Evolutionary conservation across 2,329 filamentous ascomycete species (phyloP), one percentile per base, ranked within the genome.

Genomic region (Albophoma yamanashiensis): DNA sequence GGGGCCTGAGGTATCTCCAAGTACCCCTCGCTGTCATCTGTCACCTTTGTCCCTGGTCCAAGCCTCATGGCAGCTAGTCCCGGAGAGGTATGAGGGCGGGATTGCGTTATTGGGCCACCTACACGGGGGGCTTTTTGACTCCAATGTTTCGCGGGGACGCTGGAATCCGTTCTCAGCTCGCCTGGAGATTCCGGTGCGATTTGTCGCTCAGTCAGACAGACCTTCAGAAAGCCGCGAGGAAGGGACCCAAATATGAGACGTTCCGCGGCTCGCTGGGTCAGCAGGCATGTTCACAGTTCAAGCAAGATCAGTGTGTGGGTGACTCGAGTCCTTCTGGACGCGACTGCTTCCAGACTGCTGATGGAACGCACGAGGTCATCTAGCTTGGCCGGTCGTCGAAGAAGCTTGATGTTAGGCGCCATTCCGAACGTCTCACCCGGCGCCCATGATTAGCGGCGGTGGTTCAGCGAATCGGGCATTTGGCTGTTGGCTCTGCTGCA

Each of bases 41-140:
- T 65, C 62, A 68, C 60, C 61, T 66, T 61, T 60, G 40, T 59
- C 61, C 60, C 63, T 61, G 50, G 57, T 62, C 56, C 61, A 60
- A 62, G 60, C 60, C 53, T 57, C 50, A 36, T 56, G 52, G 31
- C 27, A 47, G 47, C 65, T 67, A 69, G 60, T 40, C 64, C 62
- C 31, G 58, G 62, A 67, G 59, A 57, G 64, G 68, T 59, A 65
- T 66, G 59, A 61, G 60, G 58, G 63, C 39, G 50, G 57, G 55
- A 62, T 58, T 62, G 64, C 64, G 64, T 59, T 65, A 64, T 63
- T 67, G 61, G 60, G 45, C 59, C 27, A 25, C 47, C 45, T 27
- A 34, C 52, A 34, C 40, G 57, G 55, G 55, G 55, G 53, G 61
- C 25, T 61, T 25, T 25, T 20, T 4, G 45, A 38, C 43, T 20